phyloP scores from a whole-genome alignment of 179 eudicot species.

The Spergularia azorica region DNA sequence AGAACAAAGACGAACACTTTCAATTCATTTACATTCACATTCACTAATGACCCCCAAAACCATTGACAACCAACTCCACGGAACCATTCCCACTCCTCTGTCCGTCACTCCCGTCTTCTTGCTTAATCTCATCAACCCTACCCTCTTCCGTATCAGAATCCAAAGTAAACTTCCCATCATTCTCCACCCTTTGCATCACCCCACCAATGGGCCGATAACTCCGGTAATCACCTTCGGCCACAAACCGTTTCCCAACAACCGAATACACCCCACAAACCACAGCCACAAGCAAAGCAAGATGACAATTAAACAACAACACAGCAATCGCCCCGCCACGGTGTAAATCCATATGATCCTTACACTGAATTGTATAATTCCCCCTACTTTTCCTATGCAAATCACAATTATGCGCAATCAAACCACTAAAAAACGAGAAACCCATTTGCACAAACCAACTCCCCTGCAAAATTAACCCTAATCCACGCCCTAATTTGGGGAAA shows the following conservation, averaged over 20 bases:
- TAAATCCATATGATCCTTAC: constrained; percentile 72
- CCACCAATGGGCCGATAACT: constrained; percentile 68
- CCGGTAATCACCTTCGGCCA: constrained; percentile 30
- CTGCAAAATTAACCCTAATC: constrained; percentile 71
- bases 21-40: neutral
- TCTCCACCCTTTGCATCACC: constrained; percentile 47
- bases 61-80: constrained; percentile 44
- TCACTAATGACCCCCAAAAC: constrained; percentile 35
- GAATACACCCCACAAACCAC: constrained; percentile 53
- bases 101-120: constrained; percentile 32
- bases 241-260: constrained; percentile 39
- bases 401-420: constrained; percentile 52
- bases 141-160: constrained; percentile 53
- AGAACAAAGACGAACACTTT: neutral
- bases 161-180: constrained; percentile 52
- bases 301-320: constrained; percentile 80
- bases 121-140: constrained; percentile 32
- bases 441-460: constrained; percentile 91
- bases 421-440: constrained; percentile 68
- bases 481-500: constrained; percentile 58
- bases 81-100: constrained; percentile 40
- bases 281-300: constrained; percentile 75
- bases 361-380: constrained; percentile 70
- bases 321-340: constrained; percentile 89
- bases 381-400: constrained; percentile 43